Base-by-base conservation (phyloP, 352 stramenopile genomes). In the Phytophthora citricola region DNA sequence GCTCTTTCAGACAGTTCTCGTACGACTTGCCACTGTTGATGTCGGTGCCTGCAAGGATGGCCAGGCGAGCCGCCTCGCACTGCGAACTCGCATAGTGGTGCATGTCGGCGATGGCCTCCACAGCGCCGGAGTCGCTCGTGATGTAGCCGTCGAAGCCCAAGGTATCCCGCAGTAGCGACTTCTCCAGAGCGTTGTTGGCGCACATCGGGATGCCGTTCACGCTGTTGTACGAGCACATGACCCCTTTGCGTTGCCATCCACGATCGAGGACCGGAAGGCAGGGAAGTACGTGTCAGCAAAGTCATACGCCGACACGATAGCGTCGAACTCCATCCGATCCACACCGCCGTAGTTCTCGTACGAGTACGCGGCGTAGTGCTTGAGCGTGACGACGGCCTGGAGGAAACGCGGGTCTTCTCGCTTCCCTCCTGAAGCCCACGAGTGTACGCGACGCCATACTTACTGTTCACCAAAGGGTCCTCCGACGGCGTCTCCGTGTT, bases 191-290 rank as follows among this genome's bases (percentile, higher is more conserved):
- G 8, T 75, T 57, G 63, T 98, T 97, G 9, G 92, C 85, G 62
- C 96, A 98, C 56, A 91, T 86, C 4, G 95, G 96, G 27, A 97
- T 74, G 9, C 94, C 93, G 69, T 98, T 98, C 14, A 98, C 62
- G 31, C 85, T 87, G 68, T 99, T 98, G 83, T 99, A 99, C 39
- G 85, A 95, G 77, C 95, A 99, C 96, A 99, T 98, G 59, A 98
- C 67, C 5, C 79, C n/a, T 78, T 91, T 3, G 82, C 91, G 8
- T 85, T 74, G 8, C 67, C 92, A 6, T 95, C 78, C 52, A 71
- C 78, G 0, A 98, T 79, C 27, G 91, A 93, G 31, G 83, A 73
- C 27, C 81, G 81, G 56, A 98, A 96, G 0, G 83, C 79, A 20
- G 79, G 85, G 10, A 97, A 75, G 70, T 98, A 98, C 38, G 94